Percentiles rank a stretch among this genome's conserved stretches.
These are phyloP conservation scores for Rhododendron henanense DNA, from an alignment of 148 eudicot genomes.

Conservation along the genomic window DNA sequence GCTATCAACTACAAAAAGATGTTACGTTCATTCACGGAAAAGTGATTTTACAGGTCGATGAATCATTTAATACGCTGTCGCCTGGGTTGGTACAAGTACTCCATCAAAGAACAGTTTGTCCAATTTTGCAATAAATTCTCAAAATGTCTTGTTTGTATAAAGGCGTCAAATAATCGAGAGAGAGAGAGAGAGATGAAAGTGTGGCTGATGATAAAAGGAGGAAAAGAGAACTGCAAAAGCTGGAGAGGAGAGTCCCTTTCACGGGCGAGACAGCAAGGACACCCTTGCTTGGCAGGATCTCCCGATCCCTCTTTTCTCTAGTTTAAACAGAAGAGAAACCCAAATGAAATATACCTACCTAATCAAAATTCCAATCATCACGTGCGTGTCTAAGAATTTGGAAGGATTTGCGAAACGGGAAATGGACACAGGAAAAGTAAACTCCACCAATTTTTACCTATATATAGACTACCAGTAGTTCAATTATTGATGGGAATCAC, in stretches of 20 bases:
- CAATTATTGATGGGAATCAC: background rate
- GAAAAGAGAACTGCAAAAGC: background rate
- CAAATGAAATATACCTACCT: too few species aligned
- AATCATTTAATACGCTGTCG: background rate
- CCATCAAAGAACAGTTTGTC: background rate
- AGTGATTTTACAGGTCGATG: background rate
- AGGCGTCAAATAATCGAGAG: background rate
- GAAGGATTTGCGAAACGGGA: background rate
- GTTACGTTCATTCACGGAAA: background rate
- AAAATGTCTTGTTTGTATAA: background rate
- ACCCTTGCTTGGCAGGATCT: too few species aligned
- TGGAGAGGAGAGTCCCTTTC: background rate
- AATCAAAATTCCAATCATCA: background rate
- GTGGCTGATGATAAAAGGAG: background rate
- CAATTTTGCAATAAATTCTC: too few species aligned
- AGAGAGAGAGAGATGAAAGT: background rate
- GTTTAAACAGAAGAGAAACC: background rate
- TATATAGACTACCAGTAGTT: too few species aligned
- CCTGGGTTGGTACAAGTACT: background rate
- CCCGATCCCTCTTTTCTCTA: background rate
- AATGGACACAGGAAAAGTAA: background rate
- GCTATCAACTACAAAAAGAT: background rate
- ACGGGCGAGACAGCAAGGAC: background rate
- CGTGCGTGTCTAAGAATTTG: background rate
- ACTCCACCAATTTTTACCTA: too few species aligned